These are phyloP conservation scores for Coleophoma eucalyptorum DNA, from an alignment of 2,329 filamentous ascomycete genomes.

Conservation along the genomic window DNA sequence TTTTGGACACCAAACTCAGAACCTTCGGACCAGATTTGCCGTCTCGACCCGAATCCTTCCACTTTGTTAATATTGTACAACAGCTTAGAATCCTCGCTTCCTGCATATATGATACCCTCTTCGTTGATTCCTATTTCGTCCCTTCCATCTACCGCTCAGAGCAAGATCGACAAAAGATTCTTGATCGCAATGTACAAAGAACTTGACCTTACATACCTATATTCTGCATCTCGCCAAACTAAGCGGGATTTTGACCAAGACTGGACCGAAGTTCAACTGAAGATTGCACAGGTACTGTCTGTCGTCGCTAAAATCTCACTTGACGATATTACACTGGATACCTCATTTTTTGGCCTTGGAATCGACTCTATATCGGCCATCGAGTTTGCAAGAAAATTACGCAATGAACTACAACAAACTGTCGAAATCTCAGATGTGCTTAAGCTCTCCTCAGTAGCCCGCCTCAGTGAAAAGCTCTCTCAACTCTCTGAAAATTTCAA, in stretches of 20 bases:
- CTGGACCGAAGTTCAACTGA: constrained; percentile 52
- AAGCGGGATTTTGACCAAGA: constrained; percentile 13
- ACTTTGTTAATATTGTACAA: constrained; percentile 47
- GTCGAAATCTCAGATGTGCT: constrained; percentile 68
- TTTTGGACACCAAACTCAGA: constrained; percentile 58
- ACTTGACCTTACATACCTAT: constrained; percentile 42
- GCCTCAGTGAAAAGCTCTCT: constrained; percentile 42
- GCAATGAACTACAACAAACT: constrained; percentile 36
- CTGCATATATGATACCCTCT: constrained; percentile 76
- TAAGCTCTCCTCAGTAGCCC: constrained; percentile 61
- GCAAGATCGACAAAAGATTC: constrained; percentile 63
- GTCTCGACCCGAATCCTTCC: constrained; percentile 32
- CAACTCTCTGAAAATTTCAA: neutral
- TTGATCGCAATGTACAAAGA: constrained; percentile 45
- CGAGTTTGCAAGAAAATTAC: constrained; percentile 56
- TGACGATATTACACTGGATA: constrained; percentile 53
- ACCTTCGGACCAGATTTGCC: constrained; percentile 3
- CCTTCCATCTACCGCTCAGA: constrained; percentile 70
- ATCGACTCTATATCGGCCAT: constrained; percentile 84
- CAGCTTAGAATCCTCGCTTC: constrained; percentile 51
- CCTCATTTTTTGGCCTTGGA: constrained; percentile 74
- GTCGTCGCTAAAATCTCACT: constrained; percentile 41
- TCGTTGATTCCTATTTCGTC: constrained; percentile 65
- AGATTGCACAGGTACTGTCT: constrained; percentile 52
- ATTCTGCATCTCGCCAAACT: constrained; percentile 22